Evolutionary conservation across 1,284 basidiomycete species (phyloP), one percentile per base, ranked within the genome.

Genomic region (Cystobasidium sp.): DNA sequence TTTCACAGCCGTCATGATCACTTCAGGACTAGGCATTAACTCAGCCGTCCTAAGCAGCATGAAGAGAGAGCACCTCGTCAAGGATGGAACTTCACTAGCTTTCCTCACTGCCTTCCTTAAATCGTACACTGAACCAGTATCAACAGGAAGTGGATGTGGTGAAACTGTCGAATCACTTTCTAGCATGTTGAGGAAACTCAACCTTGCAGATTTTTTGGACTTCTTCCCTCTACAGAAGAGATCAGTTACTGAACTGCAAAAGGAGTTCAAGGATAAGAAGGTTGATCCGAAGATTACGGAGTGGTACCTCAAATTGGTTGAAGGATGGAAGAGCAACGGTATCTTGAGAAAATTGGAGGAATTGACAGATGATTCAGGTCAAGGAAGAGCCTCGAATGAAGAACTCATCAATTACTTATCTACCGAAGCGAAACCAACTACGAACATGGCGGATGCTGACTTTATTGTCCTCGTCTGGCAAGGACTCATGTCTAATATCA

Each of bases 61-160:
- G 79, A 90, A 91, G 78, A 96, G 94, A 84, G 95, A 97, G 79
- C 94, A 97, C 82, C 88, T 98, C 76, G 87, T 95, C 81, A 97
- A 97, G 85, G 94, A 97, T 79, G 90, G 56, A 64, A 91, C 80
- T 86, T 93, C 69, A 88, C 84, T 94, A 78, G 86, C 85, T 79
- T 89, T 94, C 76, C 82, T 97, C 79, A 91, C 90, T 51, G 83
- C 87, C 76, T 88, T 96, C 82, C 90, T 95, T 85, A 88, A 89
- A 64, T 86, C 91, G 3, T 95, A 90, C 84, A 86, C 96, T 68
- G 81, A 86, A 52, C 66, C 52, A n/a, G 37, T 61, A 41, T 44
- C 89, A 91, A 79, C 91, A 91, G 82, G 86, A 89, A 18, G 93
- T 95, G 87, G 94, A 95, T 64, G 90, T 20, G 64, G 68, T 24